phyloP scores from a whole-genome alignment of 1,284 basidiomycete genomes.

The Gomphus sp. region DNA sequence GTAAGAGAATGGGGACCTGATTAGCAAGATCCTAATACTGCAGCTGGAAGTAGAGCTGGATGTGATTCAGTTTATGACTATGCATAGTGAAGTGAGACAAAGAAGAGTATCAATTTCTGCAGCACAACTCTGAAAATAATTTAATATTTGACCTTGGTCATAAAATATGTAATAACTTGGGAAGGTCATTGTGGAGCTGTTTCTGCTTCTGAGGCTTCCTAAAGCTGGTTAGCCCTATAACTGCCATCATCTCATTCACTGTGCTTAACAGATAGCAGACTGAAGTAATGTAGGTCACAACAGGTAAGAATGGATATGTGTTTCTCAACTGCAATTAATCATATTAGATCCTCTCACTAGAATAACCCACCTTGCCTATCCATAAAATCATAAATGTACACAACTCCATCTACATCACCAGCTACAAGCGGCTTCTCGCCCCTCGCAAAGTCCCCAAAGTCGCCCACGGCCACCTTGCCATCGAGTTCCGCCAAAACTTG shows the following conservation, averaged over 20 bases:
- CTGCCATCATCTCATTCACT: constrained; percentile 61
- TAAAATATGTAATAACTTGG: too few species aligned
- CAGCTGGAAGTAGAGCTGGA: too few species aligned
- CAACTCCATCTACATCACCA: neutral
- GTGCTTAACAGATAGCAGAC: constrained; percentile 23
- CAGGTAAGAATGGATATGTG: neutral
- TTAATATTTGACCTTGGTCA: too few species aligned
- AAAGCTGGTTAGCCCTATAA: constrained; percentile 76
- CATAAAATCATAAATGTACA: constrained; percentile 3
- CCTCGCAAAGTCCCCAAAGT: neutral
- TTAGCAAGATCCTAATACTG: too few species aligned
- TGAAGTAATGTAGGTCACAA: neutral
- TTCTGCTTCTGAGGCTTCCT: constrained; percentile 61
- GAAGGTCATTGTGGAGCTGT: constrained; percentile 45
- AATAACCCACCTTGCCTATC: neutral
- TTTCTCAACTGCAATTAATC: neutral
- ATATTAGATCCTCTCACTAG: neutral
- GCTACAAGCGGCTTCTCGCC: constrained; percentile 7
- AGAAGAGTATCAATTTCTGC: too few species aligned
- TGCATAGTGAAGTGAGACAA: too few species aligned
- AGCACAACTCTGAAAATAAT: too few species aligned
- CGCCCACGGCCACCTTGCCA: neutral
- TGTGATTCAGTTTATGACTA: too few species aligned
- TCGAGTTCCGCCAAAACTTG: constrained; percentile 4
- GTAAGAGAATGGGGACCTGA: too few species aligned